These are phyloP conservation scores for Mycena leptocephala DNA, from an alignment of 768 basidiomycete genomes.

Conservation along the genomic window DNA sequence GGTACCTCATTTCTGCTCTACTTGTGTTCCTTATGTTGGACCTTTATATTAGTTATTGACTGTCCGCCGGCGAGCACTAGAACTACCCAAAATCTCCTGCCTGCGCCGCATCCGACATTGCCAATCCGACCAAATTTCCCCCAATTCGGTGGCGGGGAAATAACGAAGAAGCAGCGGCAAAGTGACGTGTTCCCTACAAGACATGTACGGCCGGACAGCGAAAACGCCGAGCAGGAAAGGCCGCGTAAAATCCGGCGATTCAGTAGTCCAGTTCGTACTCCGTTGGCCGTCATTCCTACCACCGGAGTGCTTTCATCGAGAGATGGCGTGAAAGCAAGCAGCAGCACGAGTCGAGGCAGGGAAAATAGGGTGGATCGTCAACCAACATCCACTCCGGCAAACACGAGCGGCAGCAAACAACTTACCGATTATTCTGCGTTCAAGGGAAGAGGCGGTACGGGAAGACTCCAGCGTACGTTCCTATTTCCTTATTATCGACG, in stretches of 20 bases:
- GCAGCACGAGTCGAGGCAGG: slow-evolving; percentile 31
- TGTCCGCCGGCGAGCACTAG: neutral
- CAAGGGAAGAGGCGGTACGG: slow-evolving; percentile 76
- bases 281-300: neutral
- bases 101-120: slow-evolving; percentile 21
- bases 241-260: slow-evolving; percentile 31
- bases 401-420: slow-evolving; percentile 38
- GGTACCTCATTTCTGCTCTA: neutral
- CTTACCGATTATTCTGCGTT: slow-evolving; percentile 61
- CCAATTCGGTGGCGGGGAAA: slow-evolving; percentile 9
- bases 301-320: slow-evolving; percentile 1
- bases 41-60: neutral
- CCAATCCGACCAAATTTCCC: slow-evolving; percentile 12
- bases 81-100: slow-evolving; percentile 2
- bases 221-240: slow-evolving; percentile 21
- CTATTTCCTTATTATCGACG: neutral
- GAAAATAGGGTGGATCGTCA: slow-evolving; percentile 38
- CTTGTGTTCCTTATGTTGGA: neutral
- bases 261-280: slow-evolving; percentile 31
- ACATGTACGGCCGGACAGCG: slow-evolving; percentile 1
- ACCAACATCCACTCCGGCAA: slow-evolving; percentile 42
- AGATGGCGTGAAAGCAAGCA: no score
- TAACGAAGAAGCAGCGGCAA: slow-evolving; percentile 20
- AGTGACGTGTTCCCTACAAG: slow-evolving; percentile 11
- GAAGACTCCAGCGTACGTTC: slow-evolving; percentile 42